Conservation (phyloP, 495 filamentous ascomycete genomes). For the Podospora comata region DNA sequence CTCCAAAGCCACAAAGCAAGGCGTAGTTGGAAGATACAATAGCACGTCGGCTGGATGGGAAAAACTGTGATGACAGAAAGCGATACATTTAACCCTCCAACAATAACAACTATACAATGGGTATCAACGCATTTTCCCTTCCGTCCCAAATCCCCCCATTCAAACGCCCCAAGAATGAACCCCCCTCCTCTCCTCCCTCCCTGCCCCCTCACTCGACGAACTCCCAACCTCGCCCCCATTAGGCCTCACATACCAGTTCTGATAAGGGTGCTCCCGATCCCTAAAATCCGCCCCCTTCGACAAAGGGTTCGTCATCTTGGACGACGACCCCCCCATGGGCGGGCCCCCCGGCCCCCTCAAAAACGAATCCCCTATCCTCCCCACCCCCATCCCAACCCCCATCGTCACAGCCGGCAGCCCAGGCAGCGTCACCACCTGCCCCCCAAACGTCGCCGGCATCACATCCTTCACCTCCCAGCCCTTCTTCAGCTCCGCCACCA, state of each 20-base stretch:
- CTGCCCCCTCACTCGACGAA: background rate
- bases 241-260: constrained; percentile 6
- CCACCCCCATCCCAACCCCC: background rate
- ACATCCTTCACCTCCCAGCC: constrained; percentile 54
- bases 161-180: background rate
- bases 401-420: background rate
- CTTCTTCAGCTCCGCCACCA: constrained; percentile 65
- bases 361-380: background rate
- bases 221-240: background rate
- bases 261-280: background rate
- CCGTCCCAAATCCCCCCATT: background rate
- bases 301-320: constrained; percentile 7
- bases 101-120: background rate
- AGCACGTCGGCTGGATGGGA: too few relatives aligned
- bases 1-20: too few relatives aligned
- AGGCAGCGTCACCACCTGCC: background rate
- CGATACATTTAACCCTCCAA: background rate
- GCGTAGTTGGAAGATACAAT: too few relatives aligned
- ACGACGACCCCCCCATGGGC: background rate
- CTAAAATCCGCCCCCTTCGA: background rate
- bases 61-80: background rate
- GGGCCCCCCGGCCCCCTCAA: background rate
- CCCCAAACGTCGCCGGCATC: background rate
- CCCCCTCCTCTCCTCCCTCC: background rate
- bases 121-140: background rate